Percentiles rank a stretch among this genome's conserved stretches.
These are phyloP conservation scores for Coelastrella sp. DNA, from an alignment of 139 green algal genomes.

Conservation along the genomic window DNA sequence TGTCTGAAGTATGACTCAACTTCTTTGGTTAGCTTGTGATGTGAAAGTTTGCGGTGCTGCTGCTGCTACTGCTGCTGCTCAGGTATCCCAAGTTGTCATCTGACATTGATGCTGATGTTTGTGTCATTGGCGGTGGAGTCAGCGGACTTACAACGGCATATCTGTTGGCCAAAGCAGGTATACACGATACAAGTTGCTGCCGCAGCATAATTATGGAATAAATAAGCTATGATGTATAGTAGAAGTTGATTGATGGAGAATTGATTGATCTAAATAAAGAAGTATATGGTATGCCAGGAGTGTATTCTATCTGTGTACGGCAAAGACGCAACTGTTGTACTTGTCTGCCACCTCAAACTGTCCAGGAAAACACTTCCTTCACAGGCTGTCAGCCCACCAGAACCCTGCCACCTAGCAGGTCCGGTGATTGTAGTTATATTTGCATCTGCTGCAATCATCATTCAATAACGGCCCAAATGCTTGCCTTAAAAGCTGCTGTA, in stretches of 20 bases:
- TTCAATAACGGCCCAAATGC: neutral
- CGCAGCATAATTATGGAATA: neutral
- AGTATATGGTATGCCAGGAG: too few relatives aligned
- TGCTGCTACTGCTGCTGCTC: neutral
- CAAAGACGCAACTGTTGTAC: too few relatives aligned
- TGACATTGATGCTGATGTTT: slow-evolving; percentile 61
- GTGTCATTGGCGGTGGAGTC: slow-evolving; percentile 74
- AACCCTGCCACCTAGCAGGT: too few relatives aligned
- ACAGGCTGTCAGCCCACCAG: too few relatives aligned
- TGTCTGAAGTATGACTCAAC: neutral
- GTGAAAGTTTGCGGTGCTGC: neutral
- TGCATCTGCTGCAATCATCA: neutral
- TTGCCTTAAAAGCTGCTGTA: neutral
- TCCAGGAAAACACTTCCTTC: too few relatives aligned
- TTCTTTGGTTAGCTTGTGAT: neutral
- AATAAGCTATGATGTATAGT: too few relatives aligned
- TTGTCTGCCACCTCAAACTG: too few relatives aligned
- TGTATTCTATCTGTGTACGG: too few relatives aligned
- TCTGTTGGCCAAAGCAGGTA: slow-evolving; percentile 65
- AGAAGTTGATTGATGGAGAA: too few relatives aligned
- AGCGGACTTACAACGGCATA: slow-evolving; percentile 72
- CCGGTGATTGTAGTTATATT: too few relatives aligned
- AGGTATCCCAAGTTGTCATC: slow-evolving; percentile 65
- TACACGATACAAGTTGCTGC: neutral
- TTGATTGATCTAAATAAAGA: too few relatives aligned